Base-by-base conservation (phyloP, 345 rosid genomes). In the Mercurialis annua region DNA sequence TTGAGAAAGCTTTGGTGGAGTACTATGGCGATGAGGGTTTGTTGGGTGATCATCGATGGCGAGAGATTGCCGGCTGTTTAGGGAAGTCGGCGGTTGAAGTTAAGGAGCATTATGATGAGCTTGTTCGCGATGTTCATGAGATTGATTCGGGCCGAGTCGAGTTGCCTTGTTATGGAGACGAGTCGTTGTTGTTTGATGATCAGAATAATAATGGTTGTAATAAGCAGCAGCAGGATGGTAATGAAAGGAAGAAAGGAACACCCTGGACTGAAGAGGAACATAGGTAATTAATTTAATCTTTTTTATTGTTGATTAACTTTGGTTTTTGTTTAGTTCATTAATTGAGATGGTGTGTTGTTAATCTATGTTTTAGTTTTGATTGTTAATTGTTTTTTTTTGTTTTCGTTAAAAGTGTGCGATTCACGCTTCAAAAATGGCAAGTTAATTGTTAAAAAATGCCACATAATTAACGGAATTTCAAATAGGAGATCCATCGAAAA, bases 21-120 rank as follows among this genome's bases (percentile, higher is more conserved):
- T 79, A 80, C 2, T 83, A 94, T 0, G n/a, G n/a, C n/a, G n/a
- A n/a, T n/a, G 98, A 92, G 20, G 85, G 66, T 10, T 69, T 52
- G 8, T 80, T n/a, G n/a, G n/a, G 85, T 2, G 78, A 86, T 62
- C 89, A 86, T 62, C 89, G 92, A 8, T 92, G 98, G 98, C 81
- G 75, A 47, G 76, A 50, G 40, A 88, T 91, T 34, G 92, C 84
- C 14, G 73, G 72, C 1, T 72, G 55, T 55, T 65, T 90, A 4
- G 86, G 87, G 0, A 83, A 83, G 77, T 62, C 90, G 2, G 48
- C 75, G 11, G 38, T 0, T 0, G 86, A 88, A 51, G 92, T 90
- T 51, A 61, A 23, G 6, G 83, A 81, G 1, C 94, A 87, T 78
- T 93, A 87, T 44, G 84, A 85, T 1, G 79, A 68, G 0, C 75